phyloP scores from a whole-genome alignment of 164 flowering plant genomes.

The Nelumbo lutea region DNA sequence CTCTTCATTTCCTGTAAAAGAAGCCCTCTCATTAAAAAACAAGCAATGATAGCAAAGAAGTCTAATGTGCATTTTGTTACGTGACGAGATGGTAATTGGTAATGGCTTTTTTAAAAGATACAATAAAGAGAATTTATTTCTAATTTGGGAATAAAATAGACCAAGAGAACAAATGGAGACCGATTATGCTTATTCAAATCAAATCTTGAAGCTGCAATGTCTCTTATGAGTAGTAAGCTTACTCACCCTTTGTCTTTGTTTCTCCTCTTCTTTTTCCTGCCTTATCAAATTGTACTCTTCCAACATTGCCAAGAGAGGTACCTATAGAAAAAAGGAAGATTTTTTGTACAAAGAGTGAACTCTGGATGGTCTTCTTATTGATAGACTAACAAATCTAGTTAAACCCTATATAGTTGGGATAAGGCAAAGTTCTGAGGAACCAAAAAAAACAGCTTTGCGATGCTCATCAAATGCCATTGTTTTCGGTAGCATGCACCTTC shows the following conservation, averaged over 20 bases:
- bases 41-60: not conserved
- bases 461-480: too few species aligned
- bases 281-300: constrained; percentile 66
- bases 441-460: too few species aligned
- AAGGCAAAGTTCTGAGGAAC: too few species aligned
- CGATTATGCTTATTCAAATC: not conserved
- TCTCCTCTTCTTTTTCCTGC: constrained; percentile 68
- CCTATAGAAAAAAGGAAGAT: constrained; percentile 30
- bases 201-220: not conserved
- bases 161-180: not conserved
- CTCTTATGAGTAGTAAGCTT: not conserved
- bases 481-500: too few species aligned
- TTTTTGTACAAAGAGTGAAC: not conserved
- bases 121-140: too few species aligned
- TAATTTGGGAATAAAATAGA: not conserved
- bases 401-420: too few species aligned
- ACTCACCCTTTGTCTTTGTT: constrained; percentile 61
- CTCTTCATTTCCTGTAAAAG: constrained; percentile 56
- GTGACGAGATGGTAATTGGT: not conserved
- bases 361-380: too few species aligned
- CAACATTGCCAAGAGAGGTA: constrained; percentile 74
- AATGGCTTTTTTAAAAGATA: not conserved
- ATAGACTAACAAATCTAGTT: too few species aligned
- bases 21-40: constrained; percentile 2
- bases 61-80: not conserved